Conservation (phyloP, 495 filamentous ascomycete species). For the Penicillium parvum region DNA sequence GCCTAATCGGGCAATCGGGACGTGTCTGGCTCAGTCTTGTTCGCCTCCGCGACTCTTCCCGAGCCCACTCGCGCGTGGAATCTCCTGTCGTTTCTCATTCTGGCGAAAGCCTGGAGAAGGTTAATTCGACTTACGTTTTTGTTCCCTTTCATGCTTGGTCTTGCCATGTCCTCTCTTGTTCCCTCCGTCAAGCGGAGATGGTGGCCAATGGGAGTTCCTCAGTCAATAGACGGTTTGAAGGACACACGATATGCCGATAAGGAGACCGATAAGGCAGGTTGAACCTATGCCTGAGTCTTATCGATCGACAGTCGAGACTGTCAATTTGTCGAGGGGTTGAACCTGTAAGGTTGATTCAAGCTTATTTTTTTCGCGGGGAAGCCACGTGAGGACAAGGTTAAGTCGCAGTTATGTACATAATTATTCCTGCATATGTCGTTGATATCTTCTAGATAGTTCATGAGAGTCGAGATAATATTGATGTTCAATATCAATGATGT, state of each 20-base stretch:
- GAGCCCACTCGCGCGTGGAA: slow-evolving; percentile 7
- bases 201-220: slow-evolving; percentile 21
- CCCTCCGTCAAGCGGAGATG: slow-evolving; percentile 3
- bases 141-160: background rate
- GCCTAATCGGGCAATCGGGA: slow-evolving; percentile 17
- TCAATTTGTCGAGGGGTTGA: no score
- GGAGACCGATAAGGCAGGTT: slow-evolving; percentile 17
- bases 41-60: slow-evolving; percentile 13
- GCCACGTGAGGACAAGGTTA: slow-evolving; percentile 13
- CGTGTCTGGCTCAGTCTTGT: slow-evolving; percentile 3
- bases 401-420: no score
- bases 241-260: no score
- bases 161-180: slow-evolving; percentile 20
- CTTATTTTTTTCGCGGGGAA: slow-evolving; percentile 15
- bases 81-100: slow-evolving; percentile 14
- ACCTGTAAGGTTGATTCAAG: no score
- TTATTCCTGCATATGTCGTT: no score
- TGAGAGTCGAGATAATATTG: no score
- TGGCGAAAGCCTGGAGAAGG: slow-evolving; percentile 22
- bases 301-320: no score
- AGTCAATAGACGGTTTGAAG: no score
- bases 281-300: slow-evolving; percentile 7
- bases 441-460: no score
- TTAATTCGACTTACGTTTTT: background rate
- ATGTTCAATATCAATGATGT: no score